Evolutionary conservation across 78 protist species (phyloP).

Genomic region (Tieghemostelium lacteum): DNA sequence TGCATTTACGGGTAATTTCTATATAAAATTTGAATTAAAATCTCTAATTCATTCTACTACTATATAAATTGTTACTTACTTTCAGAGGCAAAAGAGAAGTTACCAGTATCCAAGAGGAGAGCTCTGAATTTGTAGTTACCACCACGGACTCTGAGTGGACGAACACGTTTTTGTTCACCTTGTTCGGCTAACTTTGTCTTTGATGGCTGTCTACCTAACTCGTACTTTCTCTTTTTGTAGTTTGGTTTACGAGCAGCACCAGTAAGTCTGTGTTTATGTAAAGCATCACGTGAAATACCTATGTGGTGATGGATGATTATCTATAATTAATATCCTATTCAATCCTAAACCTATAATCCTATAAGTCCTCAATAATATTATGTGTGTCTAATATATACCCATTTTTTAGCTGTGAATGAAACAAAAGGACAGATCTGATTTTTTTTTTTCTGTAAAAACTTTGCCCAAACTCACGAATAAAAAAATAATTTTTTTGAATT

Average conservation of each 20-base stretch:
- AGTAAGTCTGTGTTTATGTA: constrained; percentile 80
- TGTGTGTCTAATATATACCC: too few relatives aligned
- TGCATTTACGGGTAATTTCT: constrained; percentile 88
- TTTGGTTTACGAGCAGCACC: constrained; percentile 83
- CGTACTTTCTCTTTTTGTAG: constrained; percentile 95
- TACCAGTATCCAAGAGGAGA: constrained; percentile 98
- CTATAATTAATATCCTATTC: too few relatives aligned
- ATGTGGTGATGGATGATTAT: neutral
- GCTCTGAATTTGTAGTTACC: constrained; percentile 99
- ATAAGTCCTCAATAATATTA: too few relatives aligned
- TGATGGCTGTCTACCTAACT: constrained; percentile 97
- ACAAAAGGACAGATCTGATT: too few relatives aligned
- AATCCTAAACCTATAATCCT: too few relatives aligned
- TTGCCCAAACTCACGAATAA: too few relatives aligned
- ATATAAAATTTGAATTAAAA: neutral
- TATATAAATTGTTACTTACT: constrained; percentile 15
- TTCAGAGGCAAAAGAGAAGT: constrained; percentile 96
- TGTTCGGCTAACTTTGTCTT: constrained; percentile 93
- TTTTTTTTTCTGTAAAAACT: too few relatives aligned
- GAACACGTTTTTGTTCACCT: constrained; percentile 88
- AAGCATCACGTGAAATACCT: constrained; percentile 83
- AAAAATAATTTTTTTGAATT: too few relatives aligned
- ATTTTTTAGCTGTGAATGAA: too few relatives aligned
- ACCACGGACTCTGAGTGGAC: constrained; percentile 96
- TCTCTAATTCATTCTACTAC: neutral